phyloP scores from a whole-genome alignment of 192 early-diverging fungal species.

The Backusella morwellensis region DNA sequence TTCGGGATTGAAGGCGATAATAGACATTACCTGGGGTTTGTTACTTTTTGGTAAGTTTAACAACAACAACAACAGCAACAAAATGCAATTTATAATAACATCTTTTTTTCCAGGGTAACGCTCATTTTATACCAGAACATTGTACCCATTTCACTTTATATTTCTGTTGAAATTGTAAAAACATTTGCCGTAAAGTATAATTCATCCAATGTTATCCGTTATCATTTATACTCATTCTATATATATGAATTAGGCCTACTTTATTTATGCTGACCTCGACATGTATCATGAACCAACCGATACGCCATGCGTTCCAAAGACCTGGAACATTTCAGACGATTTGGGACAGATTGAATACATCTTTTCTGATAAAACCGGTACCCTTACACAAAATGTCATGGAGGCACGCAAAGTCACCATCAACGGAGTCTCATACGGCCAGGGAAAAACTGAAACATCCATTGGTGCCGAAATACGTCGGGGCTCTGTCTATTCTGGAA shows the following conservation, averaged over 20 bases:
- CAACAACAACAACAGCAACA: no score
- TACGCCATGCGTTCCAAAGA: slow-evolving; percentile 76
- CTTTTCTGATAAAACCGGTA: slow-evolving; percentile 98
- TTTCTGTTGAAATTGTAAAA: slow-evolving; percentile 93
- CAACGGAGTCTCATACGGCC: slow-evolving; percentile 85
- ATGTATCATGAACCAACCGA: slow-evolving; percentile 86
- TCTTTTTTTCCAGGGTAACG: slow-evolving; percentile 55
- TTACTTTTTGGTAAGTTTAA: slow-evolving; percentile 65
- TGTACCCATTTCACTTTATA: slow-evolving; percentile 93
- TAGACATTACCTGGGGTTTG: slow-evolving; percentile 56
- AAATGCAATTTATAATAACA: no score
- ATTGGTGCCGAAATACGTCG: slow-evolving; percentile 40
- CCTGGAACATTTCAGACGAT: slow-evolving; percentile 94
- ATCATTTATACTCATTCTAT: background rate
- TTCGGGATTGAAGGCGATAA: slow-evolving; percentile 48
- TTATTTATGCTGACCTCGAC: slow-evolving; percentile 88
- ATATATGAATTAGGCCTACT: slow-evolving; percentile 62
- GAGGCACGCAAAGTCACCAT: slow-evolving; percentile 90
- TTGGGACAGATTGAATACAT: slow-evolving; percentile 95
- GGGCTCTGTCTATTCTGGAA: background rate
- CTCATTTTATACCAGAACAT: slow-evolving; percentile 95
- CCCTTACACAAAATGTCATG: slow-evolving; percentile 96
- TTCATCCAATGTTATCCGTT: background rate
- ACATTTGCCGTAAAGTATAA: slow-evolving; percentile 64
- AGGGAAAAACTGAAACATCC: slow-evolving; percentile 55